Base-by-base conservation (phyloP, 2,329 filamentous ascomycete species). In the Talaromyces funiculosus region DNA sequence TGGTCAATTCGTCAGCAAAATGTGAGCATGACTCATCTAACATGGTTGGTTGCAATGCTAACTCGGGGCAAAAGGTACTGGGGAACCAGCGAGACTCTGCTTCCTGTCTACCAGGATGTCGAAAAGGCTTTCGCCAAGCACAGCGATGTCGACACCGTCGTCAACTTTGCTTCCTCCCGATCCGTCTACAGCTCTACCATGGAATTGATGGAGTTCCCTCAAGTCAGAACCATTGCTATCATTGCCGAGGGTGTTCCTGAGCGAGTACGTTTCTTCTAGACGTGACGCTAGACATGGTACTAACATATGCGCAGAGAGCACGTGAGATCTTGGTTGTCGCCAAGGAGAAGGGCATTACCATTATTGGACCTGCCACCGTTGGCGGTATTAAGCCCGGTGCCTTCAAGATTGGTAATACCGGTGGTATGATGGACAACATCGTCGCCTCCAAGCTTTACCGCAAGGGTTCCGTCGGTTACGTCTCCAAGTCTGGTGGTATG, bases 371-470 rank as follows among this genome's bases (percentile, higher is more conserved):
- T 66, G 94, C 94, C 71, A 99, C 94, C 60, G 94, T 99, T 65
- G 94, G 94, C 86, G 94, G 94, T 73, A 97, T 99, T 83, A 99
- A 97, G 87, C 94, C 94, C 65, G 94, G 94, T 78, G 90, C 90
- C 77, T 99, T 93, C 90, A 99, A 97, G 87, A 99, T 99, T 67
- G 94, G 94, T 78, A 99, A 99, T 86, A 99, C 94, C 72, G 94
- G 94, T 86, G 94, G 94, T 80, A 99, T 99, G 94, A 99, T 99
- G 94, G 94, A 99, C 86, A 99, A 99, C 86, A 99, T 99, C 73
- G 94, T 99, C 66, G 92, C 94, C 70, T 97, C 94, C 77, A 99
- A 99, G 88, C 90, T 99, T 64, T 99, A 99, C 88, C 93, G 94
- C 80, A 94, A 94, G 82, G 94, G 94, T 71, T 97, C 94, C 70